A percentile compares a stretch with the other conserved stretches of the same genome.
These are phyloP conservation scores for Platismatia glauca DNA, from an alignment of 495 filamentous ascomycete species.

Conservation along the genomic window DNA sequence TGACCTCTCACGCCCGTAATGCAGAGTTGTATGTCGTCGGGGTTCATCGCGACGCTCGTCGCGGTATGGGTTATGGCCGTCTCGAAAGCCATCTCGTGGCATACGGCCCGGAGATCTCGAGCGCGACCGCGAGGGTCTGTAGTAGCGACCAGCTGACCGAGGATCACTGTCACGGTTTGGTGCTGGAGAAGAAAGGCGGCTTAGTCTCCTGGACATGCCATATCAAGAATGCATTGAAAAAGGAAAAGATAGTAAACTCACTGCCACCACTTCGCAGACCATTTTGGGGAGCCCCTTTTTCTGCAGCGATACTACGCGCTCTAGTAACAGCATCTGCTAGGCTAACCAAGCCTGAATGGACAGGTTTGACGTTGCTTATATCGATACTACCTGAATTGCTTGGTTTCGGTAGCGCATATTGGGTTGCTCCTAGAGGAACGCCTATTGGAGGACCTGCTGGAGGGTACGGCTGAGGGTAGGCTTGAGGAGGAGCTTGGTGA, in stretches of 20 bases:
- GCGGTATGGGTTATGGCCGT: constrained; percentile 64
- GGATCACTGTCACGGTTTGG: constrained; percentile 32
- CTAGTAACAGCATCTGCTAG: constrained; percentile 65
- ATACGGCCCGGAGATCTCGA: constrained; percentile 55
- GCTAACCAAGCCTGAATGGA: constrained; percentile 62
- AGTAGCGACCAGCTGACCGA: constrained; percentile 37
- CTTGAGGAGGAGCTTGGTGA: constrained; percentile 26
- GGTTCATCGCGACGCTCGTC: constrained; percentile 64
- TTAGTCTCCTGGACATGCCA: not conserved
- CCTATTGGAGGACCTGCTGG: constrained; percentile 34
- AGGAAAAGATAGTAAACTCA: constrained; percentile 21
- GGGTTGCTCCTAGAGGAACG: constrained; percentile 33
- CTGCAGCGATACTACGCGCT: constrained; percentile 60
- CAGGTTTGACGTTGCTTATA: constrained; percentile 63
- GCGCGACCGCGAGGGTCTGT: constrained; percentile 53
- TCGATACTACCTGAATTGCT: constrained; percentile 61
- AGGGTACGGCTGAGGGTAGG: constrained; percentile 25
- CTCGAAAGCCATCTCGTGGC: constrained; percentile 49
- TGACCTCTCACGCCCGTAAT: constrained; percentile 54
- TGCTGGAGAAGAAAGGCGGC: constrained; percentile 15
- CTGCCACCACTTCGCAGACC: constrained; percentile 27
- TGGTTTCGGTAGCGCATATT: constrained; percentile 49
- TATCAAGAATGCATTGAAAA: not conserved
- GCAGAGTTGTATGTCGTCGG: constrained; percentile 39
- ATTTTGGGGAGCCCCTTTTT: constrained; percentile 50